phyloP scores from a whole-genome alignment of 2,329 filamentous ascomycete species.

The Sporothrix euskadiensis region DNA sequence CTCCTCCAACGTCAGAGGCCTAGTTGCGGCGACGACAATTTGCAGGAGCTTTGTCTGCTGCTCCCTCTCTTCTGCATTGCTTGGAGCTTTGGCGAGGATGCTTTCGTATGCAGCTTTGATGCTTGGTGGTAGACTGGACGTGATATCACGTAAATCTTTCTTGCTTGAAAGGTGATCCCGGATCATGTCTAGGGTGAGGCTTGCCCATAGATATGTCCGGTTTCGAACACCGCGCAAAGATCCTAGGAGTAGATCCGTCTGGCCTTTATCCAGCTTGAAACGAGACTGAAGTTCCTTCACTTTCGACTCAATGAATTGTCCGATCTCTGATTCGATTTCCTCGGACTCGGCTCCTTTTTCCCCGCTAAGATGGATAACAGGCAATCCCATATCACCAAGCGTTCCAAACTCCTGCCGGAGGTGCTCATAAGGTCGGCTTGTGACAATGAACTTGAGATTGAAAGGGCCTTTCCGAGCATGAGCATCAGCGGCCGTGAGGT shows the following conservation, averaged over 20 bases:
- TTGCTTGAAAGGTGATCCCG: conserved; percentile 36
- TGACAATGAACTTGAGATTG: conserved; percentile 36
- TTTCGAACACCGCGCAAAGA: conserved; percentile 33
- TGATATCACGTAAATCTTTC: conserved; percentile 20
- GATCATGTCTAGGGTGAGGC: conserved; percentile 38
- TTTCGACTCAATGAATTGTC: conserved; percentile 19
- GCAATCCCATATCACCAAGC: conserved; percentile 30
- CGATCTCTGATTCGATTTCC: conserved; percentile 23
- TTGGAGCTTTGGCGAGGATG: conserved; percentile 27
- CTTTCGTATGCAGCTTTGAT: conserved; percentile 33
- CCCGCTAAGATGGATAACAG: conserved; percentile 38
- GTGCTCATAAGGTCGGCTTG: conserved; percentile 41
- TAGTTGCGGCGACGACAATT: conserved; percentile 40
- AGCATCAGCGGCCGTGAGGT: conserved; percentile 25
- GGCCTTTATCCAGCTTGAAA: not conserved
- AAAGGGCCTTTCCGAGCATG: not conserved
- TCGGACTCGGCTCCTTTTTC: conserved; percentile 34
- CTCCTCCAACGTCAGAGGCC: conserved; percentile 40
- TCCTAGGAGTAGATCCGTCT: conserved; percentile 30
- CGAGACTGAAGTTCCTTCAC: conserved; percentile 26
- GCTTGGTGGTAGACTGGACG: conserved; percentile 32
- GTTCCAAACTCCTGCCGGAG: conserved; percentile 37
- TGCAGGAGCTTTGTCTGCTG: conserved; percentile 40
- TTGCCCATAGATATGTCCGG: conserved; percentile 44
- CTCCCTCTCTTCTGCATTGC: conserved; percentile 21